These are phyloP conservation scores for Fusarium nisikadoi DNA, from an alignment of 2,329 filamentous ascomycete species.

Conservation along the genomic window DNA sequence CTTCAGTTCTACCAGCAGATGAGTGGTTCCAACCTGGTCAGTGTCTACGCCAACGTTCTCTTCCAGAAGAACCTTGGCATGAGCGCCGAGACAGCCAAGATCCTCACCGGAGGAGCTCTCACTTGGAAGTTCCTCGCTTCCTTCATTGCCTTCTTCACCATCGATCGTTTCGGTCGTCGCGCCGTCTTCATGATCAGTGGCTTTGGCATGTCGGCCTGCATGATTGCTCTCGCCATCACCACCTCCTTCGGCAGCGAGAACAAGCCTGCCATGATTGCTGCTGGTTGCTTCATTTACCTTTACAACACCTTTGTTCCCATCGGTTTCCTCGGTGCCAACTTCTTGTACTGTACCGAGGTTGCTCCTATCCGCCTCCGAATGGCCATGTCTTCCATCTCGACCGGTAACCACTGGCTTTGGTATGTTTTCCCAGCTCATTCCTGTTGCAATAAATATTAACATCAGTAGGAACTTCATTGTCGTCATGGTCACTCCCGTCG, in stretches of 20 bases:
- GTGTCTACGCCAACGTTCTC: conserved; percentile 46
- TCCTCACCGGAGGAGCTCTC: conserved; percentile 42
- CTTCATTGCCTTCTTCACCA: conserved; percentile 44
- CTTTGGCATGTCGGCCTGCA: conserved; percentile 42
- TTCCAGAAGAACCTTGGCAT: conserved; percentile 44
- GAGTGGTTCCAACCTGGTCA: conserved; percentile 44
- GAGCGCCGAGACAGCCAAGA: conserved; percentile 35
- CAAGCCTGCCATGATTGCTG: conserved; percentile 36
- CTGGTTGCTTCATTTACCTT: conserved; percentile 66
- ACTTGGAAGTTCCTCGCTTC: conserved; percentile 50
- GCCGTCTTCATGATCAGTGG: conserved; percentile 43
- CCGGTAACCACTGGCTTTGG: conserved; percentile 50
- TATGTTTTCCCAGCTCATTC: conserved; percentile 9
- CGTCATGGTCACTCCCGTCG: conserved; percentile 72
- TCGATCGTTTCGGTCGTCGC: conserved; percentile 46
- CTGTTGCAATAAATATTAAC: conserved; percentile 29
- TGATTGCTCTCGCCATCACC: conserved; percentile 43
- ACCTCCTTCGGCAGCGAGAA: conserved; percentile 39
- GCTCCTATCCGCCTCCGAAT: conserved; percentile 59
- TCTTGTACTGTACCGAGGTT: conserved; percentile 66
- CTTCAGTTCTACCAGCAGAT: conserved; percentile 49
- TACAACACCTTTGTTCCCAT: conserved; percentile 76
- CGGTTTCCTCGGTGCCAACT: conserved; percentile 71
- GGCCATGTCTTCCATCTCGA: conserved; percentile 64
- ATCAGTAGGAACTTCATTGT: conserved; percentile 53